These are phyloP conservation scores for Coffea humblotiana DNA, from an alignment of 305 asterid genomes.

Conservation along the genomic window DNA sequence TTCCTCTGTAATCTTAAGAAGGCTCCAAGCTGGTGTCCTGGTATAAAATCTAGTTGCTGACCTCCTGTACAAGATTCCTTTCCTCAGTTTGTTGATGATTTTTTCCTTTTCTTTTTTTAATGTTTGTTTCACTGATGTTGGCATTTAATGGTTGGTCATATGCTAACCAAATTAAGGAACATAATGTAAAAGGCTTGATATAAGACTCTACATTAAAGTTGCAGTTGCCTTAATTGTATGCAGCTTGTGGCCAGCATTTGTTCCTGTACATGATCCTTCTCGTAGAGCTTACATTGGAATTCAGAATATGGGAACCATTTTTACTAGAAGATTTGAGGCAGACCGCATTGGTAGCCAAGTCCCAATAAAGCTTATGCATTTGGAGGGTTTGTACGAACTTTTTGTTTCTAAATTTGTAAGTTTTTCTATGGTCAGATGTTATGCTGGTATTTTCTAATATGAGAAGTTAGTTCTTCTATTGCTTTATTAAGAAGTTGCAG, in stretches of 20 bases:
- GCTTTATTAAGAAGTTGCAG: neutral
- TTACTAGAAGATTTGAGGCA: slow-evolving; percentile 94
- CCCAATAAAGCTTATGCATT: slow-evolving; percentile 92
- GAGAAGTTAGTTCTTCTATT: slow-evolving; percentile 2
- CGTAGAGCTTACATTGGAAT: slow-evolving; percentile 94
- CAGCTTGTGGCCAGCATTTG: slow-evolving; percentile 99
- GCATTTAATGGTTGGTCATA: neutral
- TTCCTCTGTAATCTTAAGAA: neutral
- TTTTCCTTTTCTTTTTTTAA: neutral
- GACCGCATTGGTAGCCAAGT: slow-evolving; percentile 92
- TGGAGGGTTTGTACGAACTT: slow-evolving; percentile 98
- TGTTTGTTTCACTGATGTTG: neutral
- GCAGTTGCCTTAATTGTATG: slow-evolving; percentile 25
- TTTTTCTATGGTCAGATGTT: slow-evolving; percentile 15
- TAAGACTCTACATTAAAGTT: neutral
- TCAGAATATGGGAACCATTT: slow-evolving; percentile 93
- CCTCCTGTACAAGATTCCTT: neutral
- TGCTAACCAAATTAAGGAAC: neutral
- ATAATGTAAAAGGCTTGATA: neutral
- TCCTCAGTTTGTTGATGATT: neutral
- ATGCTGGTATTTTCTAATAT: neutral
- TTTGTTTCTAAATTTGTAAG: slow-evolving; percentile 61
- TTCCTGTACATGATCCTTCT: slow-evolving; percentile 96
- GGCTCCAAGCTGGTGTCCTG: neutral
- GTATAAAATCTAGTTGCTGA: neutral